Base-by-base conservation (phyloP, 345 rosid species). In the Syzygium oleosum region DNA sequence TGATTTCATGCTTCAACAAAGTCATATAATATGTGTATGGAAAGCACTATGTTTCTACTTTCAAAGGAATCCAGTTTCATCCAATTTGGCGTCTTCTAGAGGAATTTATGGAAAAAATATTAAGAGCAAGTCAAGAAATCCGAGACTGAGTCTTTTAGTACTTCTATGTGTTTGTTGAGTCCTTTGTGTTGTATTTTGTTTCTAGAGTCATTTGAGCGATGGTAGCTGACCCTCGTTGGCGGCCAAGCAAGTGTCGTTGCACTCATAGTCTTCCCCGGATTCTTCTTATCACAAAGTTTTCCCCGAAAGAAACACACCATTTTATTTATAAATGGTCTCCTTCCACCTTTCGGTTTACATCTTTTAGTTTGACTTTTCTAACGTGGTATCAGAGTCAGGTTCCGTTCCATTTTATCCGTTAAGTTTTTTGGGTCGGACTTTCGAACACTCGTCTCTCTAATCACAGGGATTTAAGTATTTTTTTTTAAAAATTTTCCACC, bases 291-390 rank as follows among this genome's bases (percentile, higher is more conserved):
- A 5, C 7, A 43, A 43, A 6, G 46, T 43, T 43, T 43, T 43
- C 7, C 46, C 46, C 1, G 1, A 43, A 6, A 43, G 7, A 43
- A 43, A 43, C 7, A 43, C 7, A 6, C 46, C 1, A 43, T 68
- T n/a, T 68, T 16, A 16, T 16, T 7, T 15, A 65, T 9, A 31
- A 31, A 6, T 2, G 2, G 0, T 31, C 12, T 68, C 23, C 0
- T 16, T 4, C 0, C 0, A 31, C 1, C 0, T 7, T 31, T 68
- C 12, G 0, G 0, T 16, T 31, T 31, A 68, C 9, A 0, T 0
- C 17, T 68, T 31, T 16, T 0, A 0, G 0, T 68, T 7, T 1
- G 2, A n/a, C 13, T 61, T 6, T 13, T 0, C 1, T 0, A 0
- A 8, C 3, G 31, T 16, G 12, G 16, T 16, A 17, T 1, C 5